Conservation (phyloP, 768 basidiomycete genomes). For the Agaricus sinodeliciosus region DNA sequence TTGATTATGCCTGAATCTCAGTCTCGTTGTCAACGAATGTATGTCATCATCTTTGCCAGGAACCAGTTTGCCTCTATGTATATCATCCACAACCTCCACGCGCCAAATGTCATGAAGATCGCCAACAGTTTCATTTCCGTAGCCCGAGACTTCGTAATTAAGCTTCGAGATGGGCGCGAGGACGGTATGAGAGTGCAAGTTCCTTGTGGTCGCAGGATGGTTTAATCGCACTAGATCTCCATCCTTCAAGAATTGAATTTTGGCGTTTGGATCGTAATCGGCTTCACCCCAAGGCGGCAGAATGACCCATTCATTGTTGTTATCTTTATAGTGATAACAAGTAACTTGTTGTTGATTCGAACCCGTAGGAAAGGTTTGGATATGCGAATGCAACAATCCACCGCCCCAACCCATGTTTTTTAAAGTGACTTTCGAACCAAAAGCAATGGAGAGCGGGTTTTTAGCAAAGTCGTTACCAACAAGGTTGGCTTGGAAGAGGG, state of each 20-base stretch:
- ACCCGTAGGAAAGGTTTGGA: constrained; percentile 91
- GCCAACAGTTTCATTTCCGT: constrained; percentile 86
- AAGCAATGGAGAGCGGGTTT: constrained; percentile 89
- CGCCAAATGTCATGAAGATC: constrained; percentile 88
- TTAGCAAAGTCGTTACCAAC: constrained; percentile 88
- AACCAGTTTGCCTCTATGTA: constrained; percentile 48
- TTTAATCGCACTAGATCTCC: constrained; percentile 76
- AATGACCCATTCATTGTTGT: constrained; percentile 89
- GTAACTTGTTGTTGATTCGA: constrained; percentile 95
- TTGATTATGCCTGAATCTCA: constrained; percentile 73
- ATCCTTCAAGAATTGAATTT: constrained; percentile 65
- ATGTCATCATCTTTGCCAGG: constrained; percentile 51
- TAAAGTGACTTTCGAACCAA: constrained; percentile 84
- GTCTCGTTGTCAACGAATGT: constrained; percentile 84
- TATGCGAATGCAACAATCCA: constrained; percentile 92
- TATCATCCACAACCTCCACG: constrained; percentile 91
- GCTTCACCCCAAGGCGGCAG: constrained; percentile 78
- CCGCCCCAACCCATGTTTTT: constrained; percentile 99
- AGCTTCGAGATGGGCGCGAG: constrained; percentile 85
- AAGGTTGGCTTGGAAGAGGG: constrained; percentile 95
- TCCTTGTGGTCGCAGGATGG: constrained; percentile 79
- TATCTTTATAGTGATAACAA: constrained; percentile 99
- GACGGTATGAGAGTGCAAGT: constrained; percentile 88
- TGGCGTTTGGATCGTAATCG: constrained; percentile 56
- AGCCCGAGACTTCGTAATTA: constrained; percentile 89